Base-by-base conservation (phyloP, 768 basidiomycete genomes). In the Paxillus ammoniavirescens region DNA sequence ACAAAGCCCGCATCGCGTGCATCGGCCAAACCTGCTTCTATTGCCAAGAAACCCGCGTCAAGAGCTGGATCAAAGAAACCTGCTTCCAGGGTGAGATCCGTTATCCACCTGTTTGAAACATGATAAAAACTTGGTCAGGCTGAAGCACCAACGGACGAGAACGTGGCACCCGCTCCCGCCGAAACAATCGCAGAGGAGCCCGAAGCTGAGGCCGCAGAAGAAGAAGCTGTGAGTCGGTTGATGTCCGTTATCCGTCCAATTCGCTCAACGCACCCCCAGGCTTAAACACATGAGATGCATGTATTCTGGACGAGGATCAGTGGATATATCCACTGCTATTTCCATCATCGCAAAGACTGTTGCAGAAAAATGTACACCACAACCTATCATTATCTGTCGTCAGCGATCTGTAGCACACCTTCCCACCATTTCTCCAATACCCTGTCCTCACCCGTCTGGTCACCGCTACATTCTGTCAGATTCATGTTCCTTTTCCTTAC, bases 51-150 rank as follows among this genome's bases (percentile, higher is more conserved):
- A 65, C 82, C 84, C 8, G 72, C 79, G 17, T 84, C 83, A 47
- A 72, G 81, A 59, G 83, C 82, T 28, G 72, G 75, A 30, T 84
- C 82, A 13, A 82, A 77, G 76, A 85, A 84, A 67, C 83, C 84
- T 52, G 73, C 71, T n/a, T 84, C 83, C 45, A 86, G 83, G 81
- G 84, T 74, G 21, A 63, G 62, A 54, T n/a, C n/a, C n/a, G n/a
- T n/a, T n/a, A n/a, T n/a, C 38, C 42, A 46, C 33, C 18, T 42
- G 8, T 44, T 12, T 31, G 43, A 2, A 35, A 28, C 35, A 31
- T n/a, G 9, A n/a, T 57, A 44, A 58, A 43, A 38, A 26, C 33
- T 23, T 41, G 18, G 30, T 15, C 47, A 72, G 72, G 64, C 63
- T 61, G 74, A 71, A 31, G 75, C 69, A 43, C 65, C 67, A 44